Base-by-base conservation (phyloP, 2,329 filamentous ascomycete species). In the Aschersonia sp. region DNA sequence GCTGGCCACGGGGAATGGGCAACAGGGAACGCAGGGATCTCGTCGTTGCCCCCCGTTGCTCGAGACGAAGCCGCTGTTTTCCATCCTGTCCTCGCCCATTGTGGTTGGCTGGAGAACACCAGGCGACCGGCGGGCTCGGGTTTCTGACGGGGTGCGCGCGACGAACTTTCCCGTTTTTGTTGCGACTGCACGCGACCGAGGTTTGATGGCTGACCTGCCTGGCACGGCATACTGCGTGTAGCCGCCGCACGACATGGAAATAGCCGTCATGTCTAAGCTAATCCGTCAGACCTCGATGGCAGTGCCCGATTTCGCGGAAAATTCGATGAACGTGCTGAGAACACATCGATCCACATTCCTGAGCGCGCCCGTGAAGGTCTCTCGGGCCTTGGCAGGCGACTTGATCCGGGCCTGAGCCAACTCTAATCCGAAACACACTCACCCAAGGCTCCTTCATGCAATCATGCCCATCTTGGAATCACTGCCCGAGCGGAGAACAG, bases 131-230 rank as follows among this genome's bases (percentile, higher is more conserved):
- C 39, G 30, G 42, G 46, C 22, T 44, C 42, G 42, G 46, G 32
- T 22, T 47, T 44, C 46, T 44, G 6, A n/a, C 29, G 40, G 22
- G 40, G 46, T 47, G 46, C 46, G 42, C 32, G 35, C 35, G 35
- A 37, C 35, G 8, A 37, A 12, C 44, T 45, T 32, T 7, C 35
- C 35, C 35, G 12, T 37, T 37, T 12, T 37, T 37, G 35, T 37
- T 37, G 35, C 35, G 35, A 37, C 35, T 37, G 22, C 22, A 22
- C 22, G 2, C 22, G 22, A 22, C 22, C 22, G 22, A 22, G 22
- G 22, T 22, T 22, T 22, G 22, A 22, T 22, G 22, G 22, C 22
- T 22, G 22, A 22, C 22, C 22, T 22, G 22, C 22, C 22, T 22
- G 22, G 22, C 22, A 22, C 22, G 22, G 22, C 22, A 22, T 22